These are phyloP conservation scores for Chaetoceros muelleri DNA, from an alignment of 108 stramenopile species.

Conservation along the genomic window DNA sequence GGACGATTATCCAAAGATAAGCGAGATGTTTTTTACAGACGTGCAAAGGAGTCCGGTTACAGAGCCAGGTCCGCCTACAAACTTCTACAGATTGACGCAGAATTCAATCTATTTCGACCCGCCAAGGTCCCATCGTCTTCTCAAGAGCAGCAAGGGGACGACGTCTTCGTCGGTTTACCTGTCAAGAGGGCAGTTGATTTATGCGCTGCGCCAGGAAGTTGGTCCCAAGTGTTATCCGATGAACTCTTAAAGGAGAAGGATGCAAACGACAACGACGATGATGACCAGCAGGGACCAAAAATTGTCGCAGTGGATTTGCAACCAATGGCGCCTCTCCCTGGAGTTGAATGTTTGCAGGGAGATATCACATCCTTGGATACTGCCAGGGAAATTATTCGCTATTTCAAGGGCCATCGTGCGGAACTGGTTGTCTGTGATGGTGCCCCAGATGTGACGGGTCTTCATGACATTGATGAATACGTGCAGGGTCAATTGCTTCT, in stretches of 20 bases:
- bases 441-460: conserved; percentile 93
- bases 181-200: conserved; percentile 85
- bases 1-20: conserved; percentile 86
- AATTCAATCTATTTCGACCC: conserved; percentile 79
- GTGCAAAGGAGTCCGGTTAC: conserved; percentile 92
- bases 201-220: conserved; percentile 97
- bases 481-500: conserved; percentile 91
- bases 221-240: conserved; percentile 88
- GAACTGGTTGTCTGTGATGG: conserved; percentile 98
- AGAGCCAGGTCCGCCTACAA: conserved; percentile 97
- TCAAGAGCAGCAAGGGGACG: neutral
- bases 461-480: conserved; percentile 87
- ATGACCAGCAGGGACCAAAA: conserved; percentile 14
- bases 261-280: neutral
- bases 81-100: conserved; percentile 92
- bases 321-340: conserved; percentile 94
- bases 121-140: neutral
- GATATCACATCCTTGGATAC: conserved; percentile 89
- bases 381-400: conserved; percentile 63
- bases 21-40: conserved; percentile 96
- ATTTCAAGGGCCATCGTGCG: conserved; percentile 72
- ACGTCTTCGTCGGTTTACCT: neutral
- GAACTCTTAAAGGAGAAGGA: conserved; percentile 21
- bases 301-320: conserved; percentile 96
- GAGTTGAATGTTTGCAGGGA: conserved; percentile 86